phyloP scores from a whole-genome alignment of 768 basidiomycete species.

The Leccinellum rugosiceps region DNA sequence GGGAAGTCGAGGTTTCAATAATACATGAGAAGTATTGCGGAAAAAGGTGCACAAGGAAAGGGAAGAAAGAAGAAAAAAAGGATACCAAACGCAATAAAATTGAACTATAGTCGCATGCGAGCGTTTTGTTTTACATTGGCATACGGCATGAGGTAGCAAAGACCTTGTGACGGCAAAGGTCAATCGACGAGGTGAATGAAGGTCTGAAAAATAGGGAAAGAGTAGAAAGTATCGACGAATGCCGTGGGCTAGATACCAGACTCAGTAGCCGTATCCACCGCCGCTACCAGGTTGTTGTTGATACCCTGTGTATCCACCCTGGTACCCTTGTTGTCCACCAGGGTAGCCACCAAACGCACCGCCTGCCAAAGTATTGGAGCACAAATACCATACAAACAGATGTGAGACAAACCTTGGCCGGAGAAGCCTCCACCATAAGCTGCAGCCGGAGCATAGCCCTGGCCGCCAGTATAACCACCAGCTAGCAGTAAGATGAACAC shows the following conservation, averaged over 20 bases:
- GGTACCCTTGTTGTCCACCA: constrained; percentile 19
- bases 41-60: neutral
- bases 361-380: constrained; percentile 3
- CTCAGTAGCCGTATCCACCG: constrained; percentile 31
- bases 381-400: neutral
- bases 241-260: neutral
- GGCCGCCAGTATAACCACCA: constrained; percentile 30
- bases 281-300: constrained; percentile 25
- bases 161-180: constrained; percentile 1
- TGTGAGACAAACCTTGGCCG: constrained; percentile 9
- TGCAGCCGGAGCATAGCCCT: constrained; percentile 8
- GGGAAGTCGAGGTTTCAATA: constrained; percentile 1
- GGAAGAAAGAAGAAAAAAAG: neutral
- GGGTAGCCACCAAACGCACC: constrained; percentile 12
- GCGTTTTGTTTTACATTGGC: constrained; percentile 20
- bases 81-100: neutral
- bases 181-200: neutral
- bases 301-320: constrained; percentile 26
- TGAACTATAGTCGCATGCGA: constrained; percentile 3
- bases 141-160: constrained; percentile 10
- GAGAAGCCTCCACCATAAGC: constrained; percentile 27
- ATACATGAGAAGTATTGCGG: constrained; percentile 6
- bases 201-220: neutral
- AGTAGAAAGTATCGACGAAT: neutral
- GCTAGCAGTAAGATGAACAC: constrained; percentile 19